Evolutionary conservation across 768 basidiomycete genomes (phyloP), one percentile per base, ranked within the genome.

Genomic region (Tricholoma hemisulphureum): DNA sequence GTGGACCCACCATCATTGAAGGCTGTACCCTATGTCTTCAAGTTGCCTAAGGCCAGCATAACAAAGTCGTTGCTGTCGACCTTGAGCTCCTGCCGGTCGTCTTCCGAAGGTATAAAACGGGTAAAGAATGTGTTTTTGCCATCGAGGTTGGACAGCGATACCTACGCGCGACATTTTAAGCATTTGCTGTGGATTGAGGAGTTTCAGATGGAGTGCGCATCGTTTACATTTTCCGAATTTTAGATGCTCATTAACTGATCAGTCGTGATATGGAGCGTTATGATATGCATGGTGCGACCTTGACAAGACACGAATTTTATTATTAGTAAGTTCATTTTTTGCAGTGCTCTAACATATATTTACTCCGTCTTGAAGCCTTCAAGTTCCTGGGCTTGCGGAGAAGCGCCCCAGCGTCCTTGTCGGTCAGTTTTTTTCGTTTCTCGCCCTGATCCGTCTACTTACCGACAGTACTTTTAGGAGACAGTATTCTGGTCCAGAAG

Each of bases 361-460:
- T 57, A 57, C 49, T 29, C 20, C 14, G 6, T 14, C 52, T 35
- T 20, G 14, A 51, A 81, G 80, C 53, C 67, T 81, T 21, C 58
- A 65, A 28, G 77, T 81, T 21, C 77, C 81, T 13, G 84, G 83
- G 1, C 67, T 86, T 6, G 81, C 83, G 2, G 84, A 85, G 62
- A 84, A 83, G 56, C 73, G 83, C 1, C 81, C 83, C 0, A 81
- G 81, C 57, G 78, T 85, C 14, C 74, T 85, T 4, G 74, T 83
- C 31, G 85, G 86, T 76, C 64, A 70, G 71, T 69, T 37, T 4
- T 21, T 28, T n/a, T 16, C 14, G 34, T 56, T 59, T 39, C 48
- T 57, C 28, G 24, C 13, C 29, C 14, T 39, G 28, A 9, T 18
- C 11, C 46, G 16, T n/a, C 20, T 45, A 48, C 49, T 49, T 10